Percentiles rank a stretch among this genome's conserved stretches.
Conservation (phyloP, 768 basidiomycete genomes). For the Leccinum sublutescens region DNA sequence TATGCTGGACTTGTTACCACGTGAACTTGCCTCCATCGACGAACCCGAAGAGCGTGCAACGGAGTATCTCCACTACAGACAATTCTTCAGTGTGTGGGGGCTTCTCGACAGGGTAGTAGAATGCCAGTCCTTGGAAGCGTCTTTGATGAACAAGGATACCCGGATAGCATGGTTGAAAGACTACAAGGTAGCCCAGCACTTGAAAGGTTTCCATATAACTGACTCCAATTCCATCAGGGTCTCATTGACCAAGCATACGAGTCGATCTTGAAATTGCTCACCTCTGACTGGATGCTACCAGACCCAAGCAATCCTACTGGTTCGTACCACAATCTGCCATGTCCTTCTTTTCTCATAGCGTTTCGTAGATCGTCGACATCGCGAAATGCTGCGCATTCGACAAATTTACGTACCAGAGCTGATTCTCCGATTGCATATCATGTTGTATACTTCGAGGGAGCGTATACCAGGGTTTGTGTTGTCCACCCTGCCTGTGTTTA, state of each 20-base stretch:
- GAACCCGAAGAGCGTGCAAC: conserved; percentile 70
- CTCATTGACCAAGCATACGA: conserved; percentile 65
- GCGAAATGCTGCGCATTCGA: conserved; percentile 77
- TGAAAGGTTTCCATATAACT: background rate
- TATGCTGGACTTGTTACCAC: conserved; percentile 59
- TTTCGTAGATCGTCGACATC: conserved; percentile 52
- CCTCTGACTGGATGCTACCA: conserved; percentile 71
- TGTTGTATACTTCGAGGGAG: conserved; percentile 62
- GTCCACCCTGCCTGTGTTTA: background rate
- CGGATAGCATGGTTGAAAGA: conserved; percentile 60
- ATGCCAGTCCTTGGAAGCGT: conserved; percentile 54
- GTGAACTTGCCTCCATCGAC: conserved; percentile 57
- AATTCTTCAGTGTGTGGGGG: conserved; percentile 78
- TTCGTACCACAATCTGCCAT: conserved; percentile 11
- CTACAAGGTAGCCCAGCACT: conserved; percentile 46
- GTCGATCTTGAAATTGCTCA: conserved; percentile 67
- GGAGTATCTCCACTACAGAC: conserved; percentile 76
- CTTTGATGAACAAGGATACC: conserved; percentile 58
- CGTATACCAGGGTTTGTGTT: conserved; percentile 62
- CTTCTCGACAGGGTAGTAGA: conserved; percentile 60
- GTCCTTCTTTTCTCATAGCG: conserved; percentile 4
- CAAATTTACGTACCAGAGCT: conserved; percentile 90
- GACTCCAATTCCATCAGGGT: conserved; percentile 34
- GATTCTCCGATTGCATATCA: conserved; percentile 77
- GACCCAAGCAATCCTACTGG: conserved; percentile 47